A percentile compares a stretch with the other conserved stretches of the same genome.
Evolutionary conservation across 306 rosid species (phyloP).

Genomic region (Arachis hypogaea): DNA sequence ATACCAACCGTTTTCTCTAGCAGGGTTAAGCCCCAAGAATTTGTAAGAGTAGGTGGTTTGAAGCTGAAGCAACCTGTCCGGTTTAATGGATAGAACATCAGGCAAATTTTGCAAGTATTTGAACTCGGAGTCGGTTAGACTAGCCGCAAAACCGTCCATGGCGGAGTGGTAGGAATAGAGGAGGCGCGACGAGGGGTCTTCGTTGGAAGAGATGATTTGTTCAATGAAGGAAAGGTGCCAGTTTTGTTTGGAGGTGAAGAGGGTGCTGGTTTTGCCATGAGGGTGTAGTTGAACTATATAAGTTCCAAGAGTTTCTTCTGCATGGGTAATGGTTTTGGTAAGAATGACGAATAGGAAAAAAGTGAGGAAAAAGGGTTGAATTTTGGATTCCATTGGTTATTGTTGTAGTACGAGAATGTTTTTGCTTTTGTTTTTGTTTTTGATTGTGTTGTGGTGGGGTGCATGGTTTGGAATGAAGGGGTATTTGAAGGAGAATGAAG

Average conservation of each 20-base stretch:
- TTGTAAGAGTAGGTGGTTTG: slow-evolving; percentile 90
- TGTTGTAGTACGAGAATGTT: slow-evolving; percentile 26
- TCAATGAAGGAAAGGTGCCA: slow-evolving; percentile 86
- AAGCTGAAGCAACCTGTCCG: slow-evolving; percentile 55
- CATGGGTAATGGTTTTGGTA: slow-evolving; percentile 30
- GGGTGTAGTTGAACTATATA: slow-evolving; percentile 91
- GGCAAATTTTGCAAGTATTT: slow-evolving; percentile 59
- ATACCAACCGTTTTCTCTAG: slow-evolving; percentile 60
- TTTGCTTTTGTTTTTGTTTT: not conserved
- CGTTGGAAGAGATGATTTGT: slow-evolving; percentile 52
- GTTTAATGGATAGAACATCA: slow-evolving; percentile 72
- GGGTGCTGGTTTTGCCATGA: slow-evolving; percentile 49
- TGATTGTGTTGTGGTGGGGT: slow-evolving; percentile 7
- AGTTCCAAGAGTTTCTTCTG: slow-evolving; percentile 64
- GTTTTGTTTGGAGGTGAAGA: slow-evolving; percentile 59
- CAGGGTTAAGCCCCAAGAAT: slow-evolving; percentile 71
- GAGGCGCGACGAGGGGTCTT: slow-evolving; percentile 71
- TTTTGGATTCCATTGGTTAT: slow-evolving; percentile 58
- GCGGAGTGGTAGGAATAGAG: slow-evolving; percentile 83
- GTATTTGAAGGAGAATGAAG: slow-evolving; percentile 77
- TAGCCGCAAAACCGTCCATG: slow-evolving; percentile 92
- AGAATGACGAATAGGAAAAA: slow-evolving; percentile 42
- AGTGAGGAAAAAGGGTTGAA: slow-evolving; percentile 47
- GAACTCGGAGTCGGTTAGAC: slow-evolving; percentile 64
- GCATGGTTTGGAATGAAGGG: slow-evolving; percentile 55